Evolutionary conservation across 75 land plant genomes (phyloP).

Genomic region (Cryptomeria japonica): DNA sequence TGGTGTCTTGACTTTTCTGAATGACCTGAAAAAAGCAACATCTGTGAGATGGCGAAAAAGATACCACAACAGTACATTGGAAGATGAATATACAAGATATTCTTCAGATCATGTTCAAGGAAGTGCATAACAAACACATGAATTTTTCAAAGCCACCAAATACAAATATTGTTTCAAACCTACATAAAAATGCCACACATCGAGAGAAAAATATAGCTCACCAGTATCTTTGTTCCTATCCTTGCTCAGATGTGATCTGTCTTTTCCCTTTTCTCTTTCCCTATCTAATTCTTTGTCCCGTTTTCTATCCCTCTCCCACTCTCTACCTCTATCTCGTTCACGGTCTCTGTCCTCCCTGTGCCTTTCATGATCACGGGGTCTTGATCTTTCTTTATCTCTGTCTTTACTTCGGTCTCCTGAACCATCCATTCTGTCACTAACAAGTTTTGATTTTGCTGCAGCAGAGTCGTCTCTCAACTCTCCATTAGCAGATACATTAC

Average conservation of each 20-base stretch:
- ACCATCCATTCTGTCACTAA: conserved; percentile 29
- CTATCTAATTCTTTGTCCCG: conserved; percentile 64
- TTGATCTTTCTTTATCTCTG: conserved; percentile 44
- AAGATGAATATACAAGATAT: not conserved
- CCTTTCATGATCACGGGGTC: conserved; percentile 56
- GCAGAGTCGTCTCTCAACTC: conserved; percentile 36
- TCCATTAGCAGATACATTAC: conserved; percentile 31
- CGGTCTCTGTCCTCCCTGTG: conserved; percentile 50
- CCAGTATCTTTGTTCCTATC: conserved; percentile 59
- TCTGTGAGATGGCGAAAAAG: not conserved
- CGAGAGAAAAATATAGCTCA: conserved; percentile 9
- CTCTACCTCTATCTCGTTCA: conserved; percentile 47
- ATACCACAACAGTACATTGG: not conserved
- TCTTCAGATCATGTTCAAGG: not conserved
- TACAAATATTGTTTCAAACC: not conserved
- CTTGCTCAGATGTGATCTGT: conserved; percentile 45
- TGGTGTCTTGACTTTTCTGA: conserved; percentile 57
- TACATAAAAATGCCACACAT: not conserved
- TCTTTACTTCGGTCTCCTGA: conserved; percentile 49
- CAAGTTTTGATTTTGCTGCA: conserved; percentile 34
- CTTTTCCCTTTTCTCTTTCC: conserved; percentile 66
- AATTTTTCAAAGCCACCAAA: not conserved
- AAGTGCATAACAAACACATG: not conserved
- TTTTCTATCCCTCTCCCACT: conserved; percentile 71
- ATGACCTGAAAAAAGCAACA: conserved; percentile 38